Evolutionary conservation across 257 asterid species (phyloP).

Genomic region (Petrea volubilis): DNA sequence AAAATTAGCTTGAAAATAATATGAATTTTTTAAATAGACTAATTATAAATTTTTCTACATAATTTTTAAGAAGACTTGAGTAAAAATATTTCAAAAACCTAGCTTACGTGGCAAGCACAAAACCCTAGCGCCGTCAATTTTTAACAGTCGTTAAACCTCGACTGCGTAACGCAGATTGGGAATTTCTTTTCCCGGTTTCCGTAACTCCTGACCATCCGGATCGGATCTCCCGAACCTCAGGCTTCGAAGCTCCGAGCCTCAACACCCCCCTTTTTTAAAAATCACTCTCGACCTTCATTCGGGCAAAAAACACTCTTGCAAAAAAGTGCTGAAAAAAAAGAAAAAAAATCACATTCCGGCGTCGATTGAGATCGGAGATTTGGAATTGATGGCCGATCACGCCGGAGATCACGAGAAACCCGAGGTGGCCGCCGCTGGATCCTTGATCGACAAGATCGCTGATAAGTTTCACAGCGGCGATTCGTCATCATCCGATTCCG

Average conservation of each 20-base stretch:
- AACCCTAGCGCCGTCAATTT: conserved; percentile 2
- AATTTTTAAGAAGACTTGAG: too few relatives aligned
- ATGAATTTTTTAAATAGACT: too few relatives aligned
- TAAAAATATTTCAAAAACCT: not conserved
- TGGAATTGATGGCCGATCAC: conserved; percentile 51
- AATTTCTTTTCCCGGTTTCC: conserved; percentile 26
- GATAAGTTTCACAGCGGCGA: conserved; percentile 65
- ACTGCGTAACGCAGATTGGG: conserved; percentile 25
- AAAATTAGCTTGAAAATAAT: too few relatives aligned
- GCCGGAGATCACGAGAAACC: conserved; percentile 46
- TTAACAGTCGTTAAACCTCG: conserved; percentile 35
- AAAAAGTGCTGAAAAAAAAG: not conserved
- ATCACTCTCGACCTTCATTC: conserved; percentile 6
- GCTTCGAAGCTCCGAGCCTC: conserved; percentile 36
- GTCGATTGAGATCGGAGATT: conserved; percentile 40
- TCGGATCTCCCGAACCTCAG: conserved; percentile 33
- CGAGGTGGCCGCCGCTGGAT: conserved; percentile 58
- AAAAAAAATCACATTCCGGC: conserved; percentile 2
- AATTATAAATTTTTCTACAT: too few relatives aligned
- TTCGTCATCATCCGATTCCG: conserved; percentile 86
- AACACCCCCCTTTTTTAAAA: conserved; percentile 17
- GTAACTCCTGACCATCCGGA: conserved; percentile 24
- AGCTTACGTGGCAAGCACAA: not conserved
- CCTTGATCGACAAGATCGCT: conserved; percentile 66
- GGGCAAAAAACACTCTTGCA: not conserved